Evolutionary conservation across 2,329 filamentous ascomycete species (phyloP), one percentile per base, ranked within the genome.

Genomic region (Botrytis porri): DNA sequence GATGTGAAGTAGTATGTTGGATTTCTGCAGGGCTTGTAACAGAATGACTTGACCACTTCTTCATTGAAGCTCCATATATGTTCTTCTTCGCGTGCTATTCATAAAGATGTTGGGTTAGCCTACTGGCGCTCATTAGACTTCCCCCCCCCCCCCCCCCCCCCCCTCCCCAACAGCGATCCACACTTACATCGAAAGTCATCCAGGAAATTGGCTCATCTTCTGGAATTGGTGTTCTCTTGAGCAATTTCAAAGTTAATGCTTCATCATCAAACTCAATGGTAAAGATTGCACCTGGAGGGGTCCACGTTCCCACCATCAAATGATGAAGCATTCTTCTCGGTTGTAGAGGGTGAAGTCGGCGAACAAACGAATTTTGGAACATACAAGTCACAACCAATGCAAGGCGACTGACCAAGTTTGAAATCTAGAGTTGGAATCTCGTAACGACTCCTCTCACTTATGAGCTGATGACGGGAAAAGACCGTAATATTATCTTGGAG

Each of bases 221-320:
- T 7, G 93, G 91, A 73, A 97, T 96, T 73, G 90, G 89, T 1
- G 93, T 96, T 78, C 91, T 90, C 84, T 95, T 94, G 80, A 97
- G 84, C 79, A 96, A 83, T 77, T 91, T 88, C 74, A 97, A 83
- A 10, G 90, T 91, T 76, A 94, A 84, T 57, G 88, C 89, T 82
- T 95, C 92, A 77, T 95, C 93, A 83, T 97, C 93, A 81, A 97
- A 97, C 74, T 91, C 89, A 74, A 97, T 91, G 0, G 93, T 97
- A 83, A 96, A 96, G 80, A 97, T 96, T 81, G 93, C 93, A 64
- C 93, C 94, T 72, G 94, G 94, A 73, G 92, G 92, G 75, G 93
- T 95, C 93, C 94, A 97, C 72, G 94, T 97, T 75, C 94, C 94
- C 80, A 95, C 90, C 92, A 97, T 96, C 81, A 97, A 86, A 84